Evolutionary conservation across 1,284 basidiomycete species (phyloP), one percentile per base, ranked within the genome.

Genomic region (Tilletia setariae): DNA sequence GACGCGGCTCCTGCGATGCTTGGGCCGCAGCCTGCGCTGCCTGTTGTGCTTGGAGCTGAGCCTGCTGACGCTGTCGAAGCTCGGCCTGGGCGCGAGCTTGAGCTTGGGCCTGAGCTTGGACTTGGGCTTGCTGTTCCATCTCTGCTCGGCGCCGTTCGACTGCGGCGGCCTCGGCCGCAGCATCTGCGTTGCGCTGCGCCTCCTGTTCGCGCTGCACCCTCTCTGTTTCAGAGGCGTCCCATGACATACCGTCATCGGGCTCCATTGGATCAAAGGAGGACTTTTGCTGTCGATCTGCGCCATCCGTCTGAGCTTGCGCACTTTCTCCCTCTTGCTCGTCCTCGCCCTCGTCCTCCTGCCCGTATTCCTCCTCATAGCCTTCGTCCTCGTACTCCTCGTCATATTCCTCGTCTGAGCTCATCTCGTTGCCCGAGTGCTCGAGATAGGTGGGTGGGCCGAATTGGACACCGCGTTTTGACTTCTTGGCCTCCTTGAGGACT

Each of bases 31-130:
- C 56, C 32, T 61, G 56, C 19, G 56, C 56, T 4, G 56, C 56
- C n/a, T 61, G 56, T 32, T 61, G 47, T 7, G 64, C 40, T 25
- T 65, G 64, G 4, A 53, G 28, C 11, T 47, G 64, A 46, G 40
- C 35, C 25, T 65, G 64, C 87, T 68, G 87, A 88, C 68, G 89
- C 89, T 69, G 87, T 85, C 43, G 73, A 78, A 76, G 13, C 61
- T 68, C 56, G 74, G 62, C 6, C 73, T 73, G 64, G n/a, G 53
- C 53, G 15, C 53, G 64, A 23, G 64, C 40, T 46, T 65, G 64
- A 15, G 47, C 64, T 46, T 65, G 64, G 23, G 44, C 64, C n/a
- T 44, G 42, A 13, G 64, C 40, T 65, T 65, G 64, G 8, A 61
- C 56, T 35, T 79, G 70, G 35, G 69, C 72, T 25, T 69, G 67